Base-by-base conservation (phyloP, 148 eudicot genomes). In the Camellia granthamiana region DNA sequence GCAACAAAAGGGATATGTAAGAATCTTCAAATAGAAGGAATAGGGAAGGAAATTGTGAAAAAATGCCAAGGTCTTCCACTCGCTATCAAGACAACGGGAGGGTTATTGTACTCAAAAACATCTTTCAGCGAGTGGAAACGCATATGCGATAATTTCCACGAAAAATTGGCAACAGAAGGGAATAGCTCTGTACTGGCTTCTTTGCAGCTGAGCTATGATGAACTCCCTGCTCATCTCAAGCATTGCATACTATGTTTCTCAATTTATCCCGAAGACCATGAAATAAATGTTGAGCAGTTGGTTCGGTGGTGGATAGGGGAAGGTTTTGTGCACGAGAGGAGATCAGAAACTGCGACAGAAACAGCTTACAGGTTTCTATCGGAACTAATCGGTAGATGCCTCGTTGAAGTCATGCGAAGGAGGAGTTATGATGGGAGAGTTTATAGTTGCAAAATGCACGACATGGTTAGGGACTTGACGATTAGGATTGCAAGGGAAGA, bases 141-240 rank as follows among this genome's bases (percentile, higher is more conserved):
- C 12, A 38, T 12, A 8, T 38, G 14, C 8, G 69, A 66, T 66
- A 10, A 30, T 30, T 66, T 66, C 46, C 46, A 66, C 4, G 52
- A 49, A 49, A 66, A 66, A 66, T 30, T 66, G 42, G 46, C 18
- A 38, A 38, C 69, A 1, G 46, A 38, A 66, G 69, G 69, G 14
- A 30, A 38, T 11, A 38, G 52, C 52, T 49, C 59, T 55, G 44
- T 66, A 66, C 10, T 66, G 42, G 69, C 46, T 66, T 66, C 69
- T 66, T 12, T 66, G 46, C 69, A 66, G 46, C 69, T 66, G 44
- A 66, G 69, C 13, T 66, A 66, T 66, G 69, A 66, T 66, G 69
- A 30, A 6, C 69, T 66, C 69, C 69, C 69, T 30, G 3, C 69
- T 38, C 42, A 66, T 66, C 44, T 66, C 2, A 66, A 66, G 46